These are phyloP conservation scores for Crithidia brevicula DNA, from an alignment of 208 protist genomes.

Conservation along the genomic window DNA sequence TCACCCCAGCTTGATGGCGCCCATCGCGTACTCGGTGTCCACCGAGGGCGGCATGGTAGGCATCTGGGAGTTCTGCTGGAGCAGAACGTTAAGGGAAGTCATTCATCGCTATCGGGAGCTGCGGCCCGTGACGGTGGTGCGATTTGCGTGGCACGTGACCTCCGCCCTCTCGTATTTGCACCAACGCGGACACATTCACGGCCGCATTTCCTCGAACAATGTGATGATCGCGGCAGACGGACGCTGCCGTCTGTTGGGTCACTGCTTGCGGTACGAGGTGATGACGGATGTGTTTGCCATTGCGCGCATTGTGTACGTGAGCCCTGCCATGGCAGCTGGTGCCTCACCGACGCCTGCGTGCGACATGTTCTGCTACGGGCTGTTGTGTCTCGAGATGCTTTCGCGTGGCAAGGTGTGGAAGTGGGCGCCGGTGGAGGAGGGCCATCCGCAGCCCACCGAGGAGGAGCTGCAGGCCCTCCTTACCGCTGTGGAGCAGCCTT, in stretches of 20 bases:
- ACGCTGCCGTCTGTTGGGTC: conserved; percentile 65
- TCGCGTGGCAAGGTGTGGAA: conserved; percentile 21
- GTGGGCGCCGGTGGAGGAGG: neutral
- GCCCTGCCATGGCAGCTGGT: conserved; percentile 54
- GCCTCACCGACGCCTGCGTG: conserved; percentile 36
- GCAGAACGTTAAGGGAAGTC: conserved; percentile 36
- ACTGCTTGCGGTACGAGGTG: conserved; percentile 22
- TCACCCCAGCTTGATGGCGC: conserved; percentile 13
- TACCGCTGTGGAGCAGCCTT: neutral
- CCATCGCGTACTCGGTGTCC: conserved; percentile 3
- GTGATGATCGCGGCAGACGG: conserved; percentile 60
- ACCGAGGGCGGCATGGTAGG: conserved; percentile 9
- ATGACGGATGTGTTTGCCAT: conserved; percentile 29
- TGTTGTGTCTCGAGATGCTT: conserved; percentile 57
- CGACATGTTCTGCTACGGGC: conserved; percentile 61
- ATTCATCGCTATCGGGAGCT: conserved; percentile 22
- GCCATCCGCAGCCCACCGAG: neutral
- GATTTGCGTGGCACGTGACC: conserved; percentile 56
- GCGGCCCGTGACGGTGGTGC: conserved; percentile 28
- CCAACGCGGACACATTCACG: conserved; percentile 53
- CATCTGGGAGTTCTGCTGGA: conserved; percentile 44
- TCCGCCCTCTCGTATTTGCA: conserved; percentile 63
- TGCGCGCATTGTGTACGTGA: conserved; percentile 48
- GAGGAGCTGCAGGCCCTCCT: neutral
- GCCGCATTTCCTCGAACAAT: conserved; percentile 64